Percentiles rank a stretch among this genome's conserved stretches.
These are phyloP conservation scores for Populus pruinosa DNA, from an alignment of 345 rosid species.

Conservation along the genomic window DNA sequence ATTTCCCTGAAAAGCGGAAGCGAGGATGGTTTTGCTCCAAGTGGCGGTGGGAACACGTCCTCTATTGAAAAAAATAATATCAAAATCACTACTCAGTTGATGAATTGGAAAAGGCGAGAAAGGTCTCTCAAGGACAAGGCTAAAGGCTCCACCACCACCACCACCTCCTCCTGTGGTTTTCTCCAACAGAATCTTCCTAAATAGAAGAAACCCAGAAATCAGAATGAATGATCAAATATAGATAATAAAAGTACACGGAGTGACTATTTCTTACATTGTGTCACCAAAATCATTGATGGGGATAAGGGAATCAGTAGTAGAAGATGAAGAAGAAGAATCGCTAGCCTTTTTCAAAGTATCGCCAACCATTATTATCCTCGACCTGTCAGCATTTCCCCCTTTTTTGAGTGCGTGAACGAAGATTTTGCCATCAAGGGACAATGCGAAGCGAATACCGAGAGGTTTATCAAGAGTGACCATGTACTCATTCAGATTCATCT, in stretches of 20 bases:
- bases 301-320: conserved; percentile 29
- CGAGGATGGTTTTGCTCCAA: conserved; percentile 56
- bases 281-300: conserved; percentile 61
- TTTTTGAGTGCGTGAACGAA: conserved; percentile 73
- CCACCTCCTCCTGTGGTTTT: conserved; percentile 27
- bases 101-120: conserved; percentile 77
- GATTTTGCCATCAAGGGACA: conserved; percentile 64
- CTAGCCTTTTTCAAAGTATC: conserved; percentile 71
- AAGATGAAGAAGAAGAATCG: conserved; percentile 43
- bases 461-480: conserved; percentile 90
- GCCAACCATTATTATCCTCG: conserved; percentile 88
- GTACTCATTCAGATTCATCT: conserved; percentile 87
- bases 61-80: conserved; percentile 54
- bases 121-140: conserved; percentile 86
- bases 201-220: conserved; percentile 43
- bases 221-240: conserved; percentile 30
- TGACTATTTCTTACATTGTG: conserved; percentile 44
- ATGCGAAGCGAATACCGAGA: conserved; percentile 78
- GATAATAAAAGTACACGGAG: background rate
- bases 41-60: conserved; percentile 70
- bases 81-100: conserved; percentile 55
- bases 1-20: conserved; percentile 50
- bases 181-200: conserved; percentile 63
- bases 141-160: conserved; percentile 36
- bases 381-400: conserved; percentile 94